Percentiles rank a stretch among this genome's conserved stretches.
Conservation (phyloP, 2,329 filamentous ascomycete species). For the Penicillium thymicola region DNA sequence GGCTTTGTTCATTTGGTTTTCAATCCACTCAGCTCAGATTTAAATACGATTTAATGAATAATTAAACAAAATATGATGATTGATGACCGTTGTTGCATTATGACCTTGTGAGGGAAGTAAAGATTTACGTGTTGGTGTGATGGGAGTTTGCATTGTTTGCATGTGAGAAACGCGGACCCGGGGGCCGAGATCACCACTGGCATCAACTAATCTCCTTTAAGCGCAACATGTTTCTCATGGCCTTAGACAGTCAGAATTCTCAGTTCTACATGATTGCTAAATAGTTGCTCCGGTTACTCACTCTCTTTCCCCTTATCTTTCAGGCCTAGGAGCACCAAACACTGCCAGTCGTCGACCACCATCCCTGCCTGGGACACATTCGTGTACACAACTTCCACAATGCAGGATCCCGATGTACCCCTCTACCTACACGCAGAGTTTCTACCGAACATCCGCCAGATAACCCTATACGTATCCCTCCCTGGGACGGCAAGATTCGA, state of each 20-base stretch:
- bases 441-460: slow-evolving; percentile 58
- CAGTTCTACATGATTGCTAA: neutral
- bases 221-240: neutral
- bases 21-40: neutral
- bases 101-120: neutral
- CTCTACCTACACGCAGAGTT: slow-evolving; percentile 58
- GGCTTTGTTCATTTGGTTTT: neutral
- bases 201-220: neutral
- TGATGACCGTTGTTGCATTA: neutral
- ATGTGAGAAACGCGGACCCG: neutral
- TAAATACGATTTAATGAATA: neutral
- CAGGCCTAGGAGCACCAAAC: neutral
- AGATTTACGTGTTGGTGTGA: neutral
- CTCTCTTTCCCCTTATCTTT: neutral
- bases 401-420: slow-evolving; percentile 9
- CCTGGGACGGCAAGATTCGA: slow-evolving; percentile 15
- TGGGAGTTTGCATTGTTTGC: slow-evolving; percentile 13
- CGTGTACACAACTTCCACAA: neutral
- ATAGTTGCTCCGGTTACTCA: neutral
- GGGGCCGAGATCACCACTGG: neutral
- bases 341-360: neutral
- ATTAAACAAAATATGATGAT: neutral
- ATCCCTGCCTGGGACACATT: neutral
- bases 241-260: neutral
- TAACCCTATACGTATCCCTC: slow-evolving; percentile 56